Conservation (phyloP, 768 basidiomycete genomes). For the Mycena indigotica region DNA sequence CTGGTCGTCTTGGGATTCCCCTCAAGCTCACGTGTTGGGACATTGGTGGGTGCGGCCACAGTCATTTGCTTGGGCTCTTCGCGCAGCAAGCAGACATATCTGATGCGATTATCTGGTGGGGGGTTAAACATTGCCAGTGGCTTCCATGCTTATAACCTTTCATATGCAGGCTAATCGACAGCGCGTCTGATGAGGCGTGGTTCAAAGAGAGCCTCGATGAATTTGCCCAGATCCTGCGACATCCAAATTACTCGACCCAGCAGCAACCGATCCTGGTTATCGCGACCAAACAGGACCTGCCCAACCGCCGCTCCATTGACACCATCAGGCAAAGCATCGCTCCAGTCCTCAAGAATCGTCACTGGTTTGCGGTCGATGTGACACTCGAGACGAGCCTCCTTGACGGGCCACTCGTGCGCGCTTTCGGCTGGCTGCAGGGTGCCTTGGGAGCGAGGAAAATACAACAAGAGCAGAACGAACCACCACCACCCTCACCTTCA, state of each 20-base stretch:
- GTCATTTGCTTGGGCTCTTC: slow-evolving; percentile 23
- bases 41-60: slow-evolving; percentile 36
- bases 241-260: background rate
- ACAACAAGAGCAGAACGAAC: background rate
- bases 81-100: slow-evolving; percentile 30
- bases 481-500: background rate
- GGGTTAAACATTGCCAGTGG: background rate
- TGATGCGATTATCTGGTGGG: slow-evolving; percentile 65
- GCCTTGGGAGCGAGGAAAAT: slow-evolving; percentile 24
- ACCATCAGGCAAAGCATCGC: slow-evolving; percentile 45
- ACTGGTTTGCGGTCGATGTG: slow-evolving; percentile 32
- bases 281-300: slow-evolving; percentile 65
- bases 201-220: slow-evolving; percentile 55
- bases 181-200: slow-evolving; percentile 30
- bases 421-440: slow-evolving; percentile 43
- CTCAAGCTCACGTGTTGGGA: slow-evolving; percentile 49
- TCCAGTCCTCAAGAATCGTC: slow-evolving; percentile 31
- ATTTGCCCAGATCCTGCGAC: slow-evolving; percentile 42
- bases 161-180: slow-evolving; percentile 41
- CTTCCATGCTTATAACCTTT: background rate
- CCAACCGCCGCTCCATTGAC: slow-evolving; percentile 51
- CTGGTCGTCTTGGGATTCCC: slow-evolving; percentile 30
- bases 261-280: too few relatives aligned
- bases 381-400: slow-evolving; percentile 23
- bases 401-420: slow-evolving; percentile 36